Percentiles rank a stretch among this genome's conserved stretches.
Conservation (phyloP, 78 protist species). For the Cavenderia fasciculata region DNA sequence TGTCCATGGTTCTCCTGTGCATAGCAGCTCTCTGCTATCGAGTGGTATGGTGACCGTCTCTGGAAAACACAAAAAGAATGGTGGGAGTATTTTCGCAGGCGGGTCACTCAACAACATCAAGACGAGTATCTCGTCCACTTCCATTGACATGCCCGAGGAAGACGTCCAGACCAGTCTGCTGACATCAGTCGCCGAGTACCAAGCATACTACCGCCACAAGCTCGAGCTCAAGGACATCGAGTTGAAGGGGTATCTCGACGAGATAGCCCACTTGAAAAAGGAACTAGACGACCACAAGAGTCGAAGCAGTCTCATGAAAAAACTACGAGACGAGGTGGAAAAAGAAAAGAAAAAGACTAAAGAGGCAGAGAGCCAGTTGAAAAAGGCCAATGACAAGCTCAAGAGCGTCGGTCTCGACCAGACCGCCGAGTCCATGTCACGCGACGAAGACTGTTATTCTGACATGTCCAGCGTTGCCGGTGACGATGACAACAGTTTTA, state of each 20-base stretch:
- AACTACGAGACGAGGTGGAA: constrained; percentile 22
- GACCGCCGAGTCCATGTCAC: background rate
- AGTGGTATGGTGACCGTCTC: too few relatives aligned
- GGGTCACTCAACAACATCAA: background rate
- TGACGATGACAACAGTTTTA: background rate
- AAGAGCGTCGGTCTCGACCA: background rate
- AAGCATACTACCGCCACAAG: background rate
- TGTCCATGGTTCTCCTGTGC: too few relatives aligned
- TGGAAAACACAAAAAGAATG: background rate
- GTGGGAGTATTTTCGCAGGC: too few relatives aligned
- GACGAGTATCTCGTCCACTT: background rate
- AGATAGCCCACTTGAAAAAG: background rate
- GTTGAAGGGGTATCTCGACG: background rate
- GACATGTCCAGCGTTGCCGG: background rate
- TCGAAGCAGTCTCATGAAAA: background rate
- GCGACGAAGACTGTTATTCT: background rate
- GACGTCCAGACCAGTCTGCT: background rate
- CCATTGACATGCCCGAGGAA: background rate
- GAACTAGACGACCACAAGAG: constrained; percentile 13
- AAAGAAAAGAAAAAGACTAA: background rate
- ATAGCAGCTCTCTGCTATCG: too few relatives aligned
- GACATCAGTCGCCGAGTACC: background rate
- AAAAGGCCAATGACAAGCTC: constrained; percentile 11
- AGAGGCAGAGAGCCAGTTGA: background rate
- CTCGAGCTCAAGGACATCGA: background rate